A percentile compares a stretch with the other conserved stretches of the same genome.
Evolutionary conservation across 2,329 filamentous ascomycete species (phyloP).

Genomic region (Dactylonectria macrodidyma): DNA sequence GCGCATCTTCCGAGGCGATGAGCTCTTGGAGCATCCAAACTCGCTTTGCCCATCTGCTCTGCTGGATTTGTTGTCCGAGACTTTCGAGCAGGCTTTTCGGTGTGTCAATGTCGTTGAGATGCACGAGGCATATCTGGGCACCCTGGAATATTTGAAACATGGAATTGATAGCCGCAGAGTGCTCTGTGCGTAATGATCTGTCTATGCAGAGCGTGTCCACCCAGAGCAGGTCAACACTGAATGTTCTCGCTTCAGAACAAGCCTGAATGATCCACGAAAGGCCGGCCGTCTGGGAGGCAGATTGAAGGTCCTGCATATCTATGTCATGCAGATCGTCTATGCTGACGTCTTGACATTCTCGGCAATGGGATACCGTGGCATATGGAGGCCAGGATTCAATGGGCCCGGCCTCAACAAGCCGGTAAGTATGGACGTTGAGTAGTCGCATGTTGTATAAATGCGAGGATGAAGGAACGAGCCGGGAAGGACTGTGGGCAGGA

Average conservation of each 20-base stretch:
- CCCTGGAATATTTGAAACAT: not conserved
- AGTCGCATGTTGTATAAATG: not conserved
- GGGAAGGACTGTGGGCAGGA: too few relatives aligned
- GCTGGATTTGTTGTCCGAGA: not conserved
- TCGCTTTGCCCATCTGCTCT: not conserved
- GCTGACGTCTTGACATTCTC: not conserved
- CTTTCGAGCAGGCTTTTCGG: too few relatives aligned
- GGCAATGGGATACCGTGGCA: not conserved
- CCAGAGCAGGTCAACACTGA: not conserved
- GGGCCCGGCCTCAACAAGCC: not conserved
- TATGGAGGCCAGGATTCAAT: not conserved
- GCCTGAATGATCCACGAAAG: not conserved
- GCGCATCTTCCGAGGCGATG: not conserved
- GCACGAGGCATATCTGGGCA: not conserved
- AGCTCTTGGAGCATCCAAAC: slow-evolving; percentile 12
- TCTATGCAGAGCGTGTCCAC: slow-evolving; percentile 2
- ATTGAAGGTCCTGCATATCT: not conserved
- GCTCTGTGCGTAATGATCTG: not conserved
- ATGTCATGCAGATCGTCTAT: not conserved
- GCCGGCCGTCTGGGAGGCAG: not conserved
- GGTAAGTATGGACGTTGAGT: not conserved
- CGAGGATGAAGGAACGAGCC: too few relatives aligned
- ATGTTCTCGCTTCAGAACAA: not conserved
- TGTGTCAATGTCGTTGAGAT: not conserved
- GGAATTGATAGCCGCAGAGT: slow-evolving; percentile 8